Evolutionary conservation across 1,284 basidiomycete species (phyloP).

Genomic region (Ustilago xerochloae): DNA sequence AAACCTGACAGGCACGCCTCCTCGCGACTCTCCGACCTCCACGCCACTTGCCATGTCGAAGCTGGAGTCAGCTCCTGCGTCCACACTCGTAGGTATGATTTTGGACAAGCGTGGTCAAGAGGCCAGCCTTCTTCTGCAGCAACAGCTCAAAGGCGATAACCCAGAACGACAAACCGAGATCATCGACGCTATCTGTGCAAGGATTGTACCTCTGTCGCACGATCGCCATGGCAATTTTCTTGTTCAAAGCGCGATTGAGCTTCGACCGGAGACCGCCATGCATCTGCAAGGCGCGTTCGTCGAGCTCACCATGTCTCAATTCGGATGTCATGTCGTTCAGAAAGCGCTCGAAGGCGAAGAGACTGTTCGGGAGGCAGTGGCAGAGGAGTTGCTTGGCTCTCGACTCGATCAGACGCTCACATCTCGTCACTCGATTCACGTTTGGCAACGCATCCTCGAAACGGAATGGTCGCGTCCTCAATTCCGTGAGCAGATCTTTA

Average conservation of each 20-base stretch:
- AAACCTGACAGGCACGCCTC: slow-evolving; percentile 3
- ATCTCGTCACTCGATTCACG: slow-evolving; percentile 57
- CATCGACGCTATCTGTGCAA: slow-evolving; percentile 40
- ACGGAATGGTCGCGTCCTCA: slow-evolving; percentile 47
- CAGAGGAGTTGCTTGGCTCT: slow-evolving; percentile 55
- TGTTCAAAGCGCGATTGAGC: slow-evolving; percentile 53
- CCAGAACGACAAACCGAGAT: slow-evolving; percentile 36
- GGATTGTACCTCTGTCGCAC: slow-evolving; percentile 43
- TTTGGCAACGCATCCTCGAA: slow-evolving; percentile 60
- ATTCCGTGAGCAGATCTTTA: slow-evolving; percentile 48
- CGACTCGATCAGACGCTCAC: slow-evolving; percentile 56
- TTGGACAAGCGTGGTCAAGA: slow-evolving; percentile 47
- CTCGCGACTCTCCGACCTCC: slow-evolving; percentile 10
- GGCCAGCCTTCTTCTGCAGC: slow-evolving; percentile 60
- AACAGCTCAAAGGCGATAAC: slow-evolving; percentile 53
- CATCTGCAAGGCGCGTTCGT: slow-evolving; percentile 50
- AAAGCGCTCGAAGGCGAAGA: slow-evolving; percentile 52
- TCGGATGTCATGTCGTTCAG: slow-evolving; percentile 63
- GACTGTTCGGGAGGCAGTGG: slow-evolving; percentile 25
- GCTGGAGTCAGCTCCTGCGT: slow-evolving; percentile 22
- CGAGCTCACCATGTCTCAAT: slow-evolving; percentile 55
- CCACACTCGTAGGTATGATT: slow-evolving; percentile 36
- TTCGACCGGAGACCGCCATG: slow-evolving; percentile 32
- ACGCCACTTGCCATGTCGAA: slow-evolving; percentile 6
- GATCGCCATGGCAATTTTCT: slow-evolving; percentile 64